A percentile compares a stretch with the other conserved stretches of the same genome.
phyloP scores from a whole-genome alignment of 305 asterid species.

The Striga hermonthica region DNA sequence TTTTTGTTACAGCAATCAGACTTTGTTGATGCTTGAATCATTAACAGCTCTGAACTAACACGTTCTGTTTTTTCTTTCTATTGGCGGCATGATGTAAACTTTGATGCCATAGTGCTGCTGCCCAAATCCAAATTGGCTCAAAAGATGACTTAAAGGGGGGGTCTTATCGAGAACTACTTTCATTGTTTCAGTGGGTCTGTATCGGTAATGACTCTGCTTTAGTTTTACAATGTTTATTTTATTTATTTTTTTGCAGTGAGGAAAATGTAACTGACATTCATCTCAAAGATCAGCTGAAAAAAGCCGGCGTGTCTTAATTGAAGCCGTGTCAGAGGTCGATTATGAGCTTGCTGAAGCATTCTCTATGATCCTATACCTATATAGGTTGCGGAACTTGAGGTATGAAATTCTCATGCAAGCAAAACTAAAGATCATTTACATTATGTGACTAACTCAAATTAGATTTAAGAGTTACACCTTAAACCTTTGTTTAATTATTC shows the following conservation, averaged over 20 bases:
- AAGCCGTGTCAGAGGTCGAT: conserved; percentile 88
- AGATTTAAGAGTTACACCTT: conserved; percentile 13
- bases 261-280: conserved; percentile 68
- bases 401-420: conserved; percentile 28
- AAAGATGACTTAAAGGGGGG: conserved; percentile 75
- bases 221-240: conserved; percentile 14
- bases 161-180: conserved; percentile 78
- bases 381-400: conserved; percentile 77
- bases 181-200: conserved; percentile 91
- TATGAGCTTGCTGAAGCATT: conserved; percentile 81
- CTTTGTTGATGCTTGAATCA: not conserved
- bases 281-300: conserved; percentile 60
- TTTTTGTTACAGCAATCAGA: conserved; percentile 46
- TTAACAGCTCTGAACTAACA: conserved; percentile 28
- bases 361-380: conserved; percentile 82
- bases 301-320: conserved; percentile 80
- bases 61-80: conserved; percentile 24
- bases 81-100: conserved; percentile 88
- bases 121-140: conserved; percentile 90
- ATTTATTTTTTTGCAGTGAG: conserved; percentile 52
- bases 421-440: conserved; percentile 6
- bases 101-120: conserved; percentile 94
- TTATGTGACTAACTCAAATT: conserved; percentile 24
- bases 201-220: too few species aligned
- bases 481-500: conserved; percentile 24